phyloP scores from a whole-genome alignment of 176 grass and related monocot species.

The Juncus effusus region DNA sequence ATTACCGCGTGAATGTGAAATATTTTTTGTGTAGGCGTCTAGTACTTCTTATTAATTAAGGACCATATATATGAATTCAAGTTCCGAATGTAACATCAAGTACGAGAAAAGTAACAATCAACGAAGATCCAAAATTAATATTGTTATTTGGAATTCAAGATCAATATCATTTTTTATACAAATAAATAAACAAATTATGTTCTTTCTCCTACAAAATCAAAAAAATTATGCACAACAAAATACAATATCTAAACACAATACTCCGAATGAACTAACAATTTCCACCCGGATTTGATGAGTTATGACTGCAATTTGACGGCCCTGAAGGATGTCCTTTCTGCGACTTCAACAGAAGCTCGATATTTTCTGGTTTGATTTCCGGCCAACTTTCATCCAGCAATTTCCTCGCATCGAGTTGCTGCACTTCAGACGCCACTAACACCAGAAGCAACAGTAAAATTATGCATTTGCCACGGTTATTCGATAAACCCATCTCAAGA shows the following conservation, averaged over 20 bases:
- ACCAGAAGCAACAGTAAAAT: constrained; percentile 13
- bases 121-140: background rate
- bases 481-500: constrained; percentile 17
- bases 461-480: constrained; percentile 7
- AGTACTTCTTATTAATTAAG: too few relatives aligned
- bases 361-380: background rate
- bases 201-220: background rate
- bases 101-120: too few relatives aligned
- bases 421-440: background rate
- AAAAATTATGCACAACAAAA: background rate
- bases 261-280: background rate
- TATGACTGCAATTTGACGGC: background rate
- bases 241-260: constrained; percentile 3
- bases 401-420: constrained; percentile 8
- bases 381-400: constrained; percentile 16
- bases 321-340: constrained; percentile 11
- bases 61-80: too few relatives aligned
- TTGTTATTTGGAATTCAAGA: background rate
- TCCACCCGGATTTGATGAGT: background rate
- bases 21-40: too few relatives aligned
- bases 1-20: too few relatives aligned
- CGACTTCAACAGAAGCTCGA: background rate
- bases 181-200: background rate
- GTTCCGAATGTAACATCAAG: too few relatives aligned
- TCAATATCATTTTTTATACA: background rate